A percentile compares a stretch with the other conserved stretches of the same genome.
Conservation (phyloP, 371 early-diverging fungal genomes). For the Mucor piriformis region DNA sequence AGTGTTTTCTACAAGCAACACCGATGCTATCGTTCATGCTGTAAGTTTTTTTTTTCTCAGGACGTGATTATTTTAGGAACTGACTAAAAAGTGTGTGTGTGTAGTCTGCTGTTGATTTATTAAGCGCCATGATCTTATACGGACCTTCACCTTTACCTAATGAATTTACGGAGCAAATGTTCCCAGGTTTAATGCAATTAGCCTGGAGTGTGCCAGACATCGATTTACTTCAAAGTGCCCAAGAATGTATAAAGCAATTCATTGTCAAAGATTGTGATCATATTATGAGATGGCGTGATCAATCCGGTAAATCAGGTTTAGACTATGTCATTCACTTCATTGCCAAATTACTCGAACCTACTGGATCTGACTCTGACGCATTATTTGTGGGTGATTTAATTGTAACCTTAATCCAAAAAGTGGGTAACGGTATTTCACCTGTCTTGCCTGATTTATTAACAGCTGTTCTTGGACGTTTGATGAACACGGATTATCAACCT, state of each 20-base stretch:
- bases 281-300: conserved; percentile 67
- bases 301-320: conserved; percentile 71
- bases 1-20: conserved; percentile 52
- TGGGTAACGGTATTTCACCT: conserved; percentile 64
- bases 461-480: conserved; percentile 72
- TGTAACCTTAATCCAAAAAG: conserved; percentile 82
- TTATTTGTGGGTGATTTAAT: conserved; percentile 91
- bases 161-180: conserved; percentile 74
- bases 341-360: conserved; percentile 75
- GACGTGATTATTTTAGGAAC: background rate
- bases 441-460: conserved; percentile 79
- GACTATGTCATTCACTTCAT: conserved; percentile 81
- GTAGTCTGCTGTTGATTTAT: conserved; percentile 71
- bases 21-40: conserved; percentile 54
- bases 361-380: conserved; percentile 76
- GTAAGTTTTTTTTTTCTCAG: conserved; percentile 35
- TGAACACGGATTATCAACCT: conserved; percentile 71
- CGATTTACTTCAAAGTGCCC: conserved; percentile 60
- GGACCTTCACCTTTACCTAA: conserved; percentile 77
- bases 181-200: conserved; percentile 81
- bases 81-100: background rate
- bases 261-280: conserved; percentile 68
- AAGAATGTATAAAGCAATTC: conserved; percentile 67
- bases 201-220: conserved; percentile 67
- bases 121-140: conserved; percentile 63